These are phyloP conservation scores for Mollisiaceae sp. DNA, from an alignment of 2,329 filamentous ascomycete genomes.

Conservation along the genomic window DNA sequence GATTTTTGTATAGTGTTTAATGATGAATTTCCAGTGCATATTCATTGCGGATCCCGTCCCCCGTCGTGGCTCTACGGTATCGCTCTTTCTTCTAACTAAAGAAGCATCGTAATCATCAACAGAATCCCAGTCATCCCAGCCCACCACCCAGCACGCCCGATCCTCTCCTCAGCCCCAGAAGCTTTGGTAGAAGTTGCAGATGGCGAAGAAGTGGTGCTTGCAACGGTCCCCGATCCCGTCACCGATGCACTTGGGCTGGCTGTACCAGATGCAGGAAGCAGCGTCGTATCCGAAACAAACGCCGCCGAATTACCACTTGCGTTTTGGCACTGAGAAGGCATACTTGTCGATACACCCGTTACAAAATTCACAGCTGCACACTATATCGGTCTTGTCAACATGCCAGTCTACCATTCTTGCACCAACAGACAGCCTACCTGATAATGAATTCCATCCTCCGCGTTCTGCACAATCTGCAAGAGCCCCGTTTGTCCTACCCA, in stretches of 20 bases:
- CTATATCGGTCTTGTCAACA: neutral
- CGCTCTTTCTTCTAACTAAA: neutral
- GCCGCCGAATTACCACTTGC: conserved; percentile 8
- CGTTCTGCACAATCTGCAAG: conserved; percentile 55
- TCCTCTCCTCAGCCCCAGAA: neutral
- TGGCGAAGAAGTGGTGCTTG: neutral
- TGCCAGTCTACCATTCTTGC: neutral
- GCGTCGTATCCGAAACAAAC: conserved; percentile 1
- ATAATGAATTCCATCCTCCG: conserved; percentile 60
- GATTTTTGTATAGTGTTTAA: too few relatives aligned
- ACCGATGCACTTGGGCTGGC: neutral
- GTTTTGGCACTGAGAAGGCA: neutral
- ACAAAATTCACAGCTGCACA: conserved; percentile 12
- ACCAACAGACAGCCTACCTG: conserved; percentile 44
- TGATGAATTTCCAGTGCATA: too few relatives aligned
- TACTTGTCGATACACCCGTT: neutral
- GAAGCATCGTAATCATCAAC: neutral
- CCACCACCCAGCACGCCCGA: neutral
- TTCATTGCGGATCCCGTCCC: too few relatives aligned
- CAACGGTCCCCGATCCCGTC: neutral
- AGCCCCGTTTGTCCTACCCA: conserved; percentile 61
- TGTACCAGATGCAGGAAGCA: conserved; percentile 7
- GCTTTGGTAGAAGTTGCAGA: neutral
- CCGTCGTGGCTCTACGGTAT: neutral
- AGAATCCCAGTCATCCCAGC: neutral